Conservation (phyloP, 148 eudicot genomes). For the Chenopodium formosanum region DNA sequence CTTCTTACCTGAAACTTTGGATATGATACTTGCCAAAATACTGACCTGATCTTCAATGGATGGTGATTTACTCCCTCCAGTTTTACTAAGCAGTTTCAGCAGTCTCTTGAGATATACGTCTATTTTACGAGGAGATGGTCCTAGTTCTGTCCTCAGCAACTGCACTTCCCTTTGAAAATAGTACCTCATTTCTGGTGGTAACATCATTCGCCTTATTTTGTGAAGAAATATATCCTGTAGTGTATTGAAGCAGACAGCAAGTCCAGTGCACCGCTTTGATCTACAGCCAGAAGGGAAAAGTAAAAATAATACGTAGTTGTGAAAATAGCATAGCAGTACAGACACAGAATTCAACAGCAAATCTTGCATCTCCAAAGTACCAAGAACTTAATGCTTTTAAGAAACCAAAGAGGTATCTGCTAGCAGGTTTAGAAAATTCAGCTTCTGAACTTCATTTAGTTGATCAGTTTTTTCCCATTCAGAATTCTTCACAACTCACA, state of each 20-base stretch:
- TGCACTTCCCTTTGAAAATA: no score
- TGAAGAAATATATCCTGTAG: constrained; percentile 84
- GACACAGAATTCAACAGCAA: constrained; percentile 3
- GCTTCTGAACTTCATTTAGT: constrained; percentile 42
- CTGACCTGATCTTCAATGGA: constrained; percentile 96
- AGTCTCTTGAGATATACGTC: no score
- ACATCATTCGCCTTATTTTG: constrained; percentile 85
- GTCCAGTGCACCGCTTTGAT: constrained; percentile 96
- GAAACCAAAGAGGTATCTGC: constrained; percentile 34
- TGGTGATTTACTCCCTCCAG: constrained; percentile 20
- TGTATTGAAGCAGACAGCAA: constrained; percentile 77
- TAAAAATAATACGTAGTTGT: background rate
- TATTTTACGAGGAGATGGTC: no score
- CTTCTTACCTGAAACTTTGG: constrained; percentile 79
- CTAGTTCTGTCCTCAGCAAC: no score
- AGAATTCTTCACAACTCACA: constrained; percentile 23
- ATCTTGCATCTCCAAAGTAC: constrained; percentile 48
- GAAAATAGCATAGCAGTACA: constrained; percentile 8
- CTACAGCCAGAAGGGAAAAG: constrained; percentile 36
- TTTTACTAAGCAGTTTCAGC: no score
- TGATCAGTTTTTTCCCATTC: constrained; percentile 54
- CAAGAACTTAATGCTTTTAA: constrained; percentile 43
- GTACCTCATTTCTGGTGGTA: no score
- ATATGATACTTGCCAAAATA: constrained; percentile 96
- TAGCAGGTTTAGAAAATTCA: constrained; percentile 47